Conservation (phyloP, 345 rosid species). For the Hevea brasiliensis region DNA sequence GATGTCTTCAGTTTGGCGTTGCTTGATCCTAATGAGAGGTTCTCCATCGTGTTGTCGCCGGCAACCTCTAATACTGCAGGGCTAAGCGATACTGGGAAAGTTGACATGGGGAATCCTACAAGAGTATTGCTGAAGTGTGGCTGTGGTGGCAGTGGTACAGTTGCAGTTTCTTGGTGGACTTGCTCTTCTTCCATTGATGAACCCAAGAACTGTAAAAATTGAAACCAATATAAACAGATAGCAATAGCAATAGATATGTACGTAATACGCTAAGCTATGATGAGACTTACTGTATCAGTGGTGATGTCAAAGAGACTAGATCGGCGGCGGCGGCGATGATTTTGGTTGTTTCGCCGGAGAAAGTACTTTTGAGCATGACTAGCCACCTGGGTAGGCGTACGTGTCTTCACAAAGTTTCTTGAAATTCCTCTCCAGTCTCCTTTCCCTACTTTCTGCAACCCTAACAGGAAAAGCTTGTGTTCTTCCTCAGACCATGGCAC, state of each 20-base stretch:
- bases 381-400: slow-evolving; percentile 85
- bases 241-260: too few relatives aligned
- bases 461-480: slow-evolving; percentile 59
- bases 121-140: slow-evolving; percentile 19
- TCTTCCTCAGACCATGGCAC: slow-evolving; percentile 88
- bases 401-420: slow-evolving; percentile 70
- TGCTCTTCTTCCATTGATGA: slow-evolving; percentile 47
- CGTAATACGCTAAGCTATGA: too few relatives aligned
- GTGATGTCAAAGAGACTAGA: slow-evolving; percentile 79
- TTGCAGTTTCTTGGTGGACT: slow-evolving; percentile 23
- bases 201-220: slow-evolving; percentile 32
- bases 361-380: slow-evolving; percentile 86
- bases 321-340: slow-evolving; percentile 66
- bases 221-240: too few relatives aligned
- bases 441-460: slow-evolving; percentile 69
- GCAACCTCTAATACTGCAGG: background rate
- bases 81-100: slow-evolving; percentile 32
- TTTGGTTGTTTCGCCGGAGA: slow-evolving; percentile 61
- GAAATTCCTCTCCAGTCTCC: slow-evolving; percentile 88
- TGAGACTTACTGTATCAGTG: slow-evolving; percentile 42
- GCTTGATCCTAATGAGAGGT: slow-evolving; percentile 30
- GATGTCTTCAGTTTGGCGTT: slow-evolving; percentile 1
- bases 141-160: slow-evolving; percentile 17
- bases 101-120: slow-evolving; percentile 30
- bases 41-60: slow-evolving; percentile 32